phyloP scores from a whole-genome alignment of 352 stramenopile species.

The Globisporangium nunn region DNA sequence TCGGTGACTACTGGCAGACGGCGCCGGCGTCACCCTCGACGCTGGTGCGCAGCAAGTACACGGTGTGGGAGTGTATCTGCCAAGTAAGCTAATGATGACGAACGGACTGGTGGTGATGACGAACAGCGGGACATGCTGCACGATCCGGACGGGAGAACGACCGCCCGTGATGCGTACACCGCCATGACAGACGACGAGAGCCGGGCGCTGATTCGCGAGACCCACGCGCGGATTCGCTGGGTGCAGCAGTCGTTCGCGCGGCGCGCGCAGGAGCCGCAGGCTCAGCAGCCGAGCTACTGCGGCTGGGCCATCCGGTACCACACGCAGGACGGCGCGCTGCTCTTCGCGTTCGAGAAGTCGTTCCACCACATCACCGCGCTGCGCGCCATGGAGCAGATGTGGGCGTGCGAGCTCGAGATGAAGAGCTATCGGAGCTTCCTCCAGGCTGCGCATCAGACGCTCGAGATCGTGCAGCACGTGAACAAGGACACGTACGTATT shows the following conservation, averaged over 20 bases:
- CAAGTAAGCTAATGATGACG: background rate
- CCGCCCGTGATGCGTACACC: background rate
- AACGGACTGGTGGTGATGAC: background rate
- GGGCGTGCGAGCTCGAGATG: conserved; percentile 33
- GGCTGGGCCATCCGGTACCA: conserved; percentile 22
- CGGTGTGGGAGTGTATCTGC: background rate
- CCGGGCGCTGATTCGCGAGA: conserved; percentile 17
- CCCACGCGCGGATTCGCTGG: conserved; percentile 7
- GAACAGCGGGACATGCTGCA: conserved; percentile 2
- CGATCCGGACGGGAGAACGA: background rate
- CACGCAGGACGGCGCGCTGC: conserved; percentile 20
- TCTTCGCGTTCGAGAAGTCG: conserved; percentile 40
- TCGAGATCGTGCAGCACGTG: conserved; percentile 35
- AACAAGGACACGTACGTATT: conserved; percentile 58
- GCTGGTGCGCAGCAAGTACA: background rate
- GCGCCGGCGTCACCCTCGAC: background rate
- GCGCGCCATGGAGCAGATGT: conserved; percentile 37
- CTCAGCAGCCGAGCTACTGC: conserved; percentile 14
- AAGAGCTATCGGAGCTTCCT: conserved; percentile 30
- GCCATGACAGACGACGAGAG: conserved; percentile 13
- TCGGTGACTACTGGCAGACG: conserved; percentile 14
- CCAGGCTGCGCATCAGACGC: conserved; percentile 26
- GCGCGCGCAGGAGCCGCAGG: background rate
- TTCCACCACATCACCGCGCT: conserved; percentile 26
- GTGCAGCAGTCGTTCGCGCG: conserved; percentile 14